phyloP scores from a whole-genome alignment of 2,329 filamentous ascomycete species.

The Talaromyces sp. region DNA sequence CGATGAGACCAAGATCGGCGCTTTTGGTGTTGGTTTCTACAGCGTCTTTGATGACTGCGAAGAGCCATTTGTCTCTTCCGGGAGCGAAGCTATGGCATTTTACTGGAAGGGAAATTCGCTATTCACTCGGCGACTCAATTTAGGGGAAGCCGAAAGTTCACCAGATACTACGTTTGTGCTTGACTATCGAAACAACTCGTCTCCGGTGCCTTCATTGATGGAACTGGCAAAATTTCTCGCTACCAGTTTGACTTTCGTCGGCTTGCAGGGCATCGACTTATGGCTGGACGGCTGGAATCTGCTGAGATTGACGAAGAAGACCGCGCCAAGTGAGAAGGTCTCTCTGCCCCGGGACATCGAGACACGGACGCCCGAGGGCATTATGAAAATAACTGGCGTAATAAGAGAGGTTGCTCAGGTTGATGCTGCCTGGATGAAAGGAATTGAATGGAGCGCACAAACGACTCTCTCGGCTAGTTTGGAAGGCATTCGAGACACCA shows the following conservation, averaged over 20 bases:
- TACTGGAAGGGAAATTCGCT: conserved; percentile 99
- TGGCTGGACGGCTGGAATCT: conserved; percentile 85
- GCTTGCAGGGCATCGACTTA: conserved; percentile 78
- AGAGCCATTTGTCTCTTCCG: conserved; percentile 93
- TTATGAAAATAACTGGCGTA: conserved; percentile 81
- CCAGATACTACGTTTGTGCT: conserved; percentile 85
- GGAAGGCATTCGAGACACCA: conserved; percentile 36
- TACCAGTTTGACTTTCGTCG: conserved; percentile 93
- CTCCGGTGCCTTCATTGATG: conserved; percentile 77
- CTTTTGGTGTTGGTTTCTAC: conserved; percentile 97
- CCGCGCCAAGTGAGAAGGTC: conserved; percentile 68
- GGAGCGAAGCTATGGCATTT: conserved; percentile 90
- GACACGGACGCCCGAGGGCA: conserved; percentile 72
- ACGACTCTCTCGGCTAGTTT: conserved; percentile 28
- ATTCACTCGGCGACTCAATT: conserved; percentile 78
- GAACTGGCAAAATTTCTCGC: conserved; percentile 88
- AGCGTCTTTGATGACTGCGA: conserved; percentile 98
- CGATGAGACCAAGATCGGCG: conserved; percentile 97
- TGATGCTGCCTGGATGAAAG: conserved; percentile 81
- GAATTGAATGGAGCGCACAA: conserved; percentile 74
- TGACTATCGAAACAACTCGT: conserved; percentile 84
- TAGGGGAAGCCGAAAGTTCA: conserved; percentile 61
- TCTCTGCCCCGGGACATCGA: conserved; percentile 72
- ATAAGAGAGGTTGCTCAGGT: conserved; percentile 86
- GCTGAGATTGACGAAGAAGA: conserved; percentile 73